Evolutionary conservation across 2,329 filamentous ascomycete genomes (phyloP).

Genomic region (Cladophialophora exuberans): DNA sequence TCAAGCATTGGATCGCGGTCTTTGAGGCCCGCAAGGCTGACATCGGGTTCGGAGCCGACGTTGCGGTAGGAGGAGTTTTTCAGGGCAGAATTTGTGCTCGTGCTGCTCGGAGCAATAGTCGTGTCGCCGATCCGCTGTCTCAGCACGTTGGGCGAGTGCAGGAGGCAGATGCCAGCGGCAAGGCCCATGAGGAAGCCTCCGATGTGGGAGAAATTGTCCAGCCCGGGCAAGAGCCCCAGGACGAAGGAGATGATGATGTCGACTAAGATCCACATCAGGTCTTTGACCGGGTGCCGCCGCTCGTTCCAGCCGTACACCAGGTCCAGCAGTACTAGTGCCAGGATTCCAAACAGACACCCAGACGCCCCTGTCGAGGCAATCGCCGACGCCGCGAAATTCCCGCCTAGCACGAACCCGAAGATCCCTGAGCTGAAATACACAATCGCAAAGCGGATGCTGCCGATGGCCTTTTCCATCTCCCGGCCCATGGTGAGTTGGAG

Average conservation of each 20-base stretch:
- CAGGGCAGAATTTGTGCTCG: too few relatives aligned
- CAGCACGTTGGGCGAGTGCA: constrained; percentile 84
- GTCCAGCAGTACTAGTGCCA: constrained; percentile 85
- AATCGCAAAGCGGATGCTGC: constrained; percentile 81
- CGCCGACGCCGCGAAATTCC: constrained; percentile 83
- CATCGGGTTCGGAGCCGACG: constrained; percentile 26
- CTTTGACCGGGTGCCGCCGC: constrained; percentile 74
- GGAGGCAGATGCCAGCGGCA: constrained; percentile 79
- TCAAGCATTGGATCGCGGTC: constrained; percentile 17
- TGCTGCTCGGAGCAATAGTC: constrained; percentile 38
- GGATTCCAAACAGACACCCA: constrained; percentile 85
- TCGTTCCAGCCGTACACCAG: constrained; percentile 91
- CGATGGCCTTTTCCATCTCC: constrained; percentile 91
- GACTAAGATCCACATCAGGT: constrained; percentile 83
- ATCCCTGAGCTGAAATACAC: constrained; percentile 92
- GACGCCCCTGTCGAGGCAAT: constrained; percentile 88
- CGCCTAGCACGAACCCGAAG: constrained; percentile 92
- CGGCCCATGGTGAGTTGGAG: constrained; percentile 86
- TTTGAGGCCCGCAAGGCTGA: constrained; percentile 23
- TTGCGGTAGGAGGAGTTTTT: constrained; percentile 24
- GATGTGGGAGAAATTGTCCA: constrained; percentile 98
- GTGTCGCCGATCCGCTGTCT: constrained; percentile 70
- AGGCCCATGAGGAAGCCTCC: constrained; percentile 94
- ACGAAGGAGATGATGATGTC: constrained; percentile 91
- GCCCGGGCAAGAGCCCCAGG: constrained; percentile 83